Evolutionary conservation across 2,329 filamentous ascomycete species (phyloP), one percentile per base, ranked within the genome.

Genomic region (Penicillium brevicompactum): DNA sequence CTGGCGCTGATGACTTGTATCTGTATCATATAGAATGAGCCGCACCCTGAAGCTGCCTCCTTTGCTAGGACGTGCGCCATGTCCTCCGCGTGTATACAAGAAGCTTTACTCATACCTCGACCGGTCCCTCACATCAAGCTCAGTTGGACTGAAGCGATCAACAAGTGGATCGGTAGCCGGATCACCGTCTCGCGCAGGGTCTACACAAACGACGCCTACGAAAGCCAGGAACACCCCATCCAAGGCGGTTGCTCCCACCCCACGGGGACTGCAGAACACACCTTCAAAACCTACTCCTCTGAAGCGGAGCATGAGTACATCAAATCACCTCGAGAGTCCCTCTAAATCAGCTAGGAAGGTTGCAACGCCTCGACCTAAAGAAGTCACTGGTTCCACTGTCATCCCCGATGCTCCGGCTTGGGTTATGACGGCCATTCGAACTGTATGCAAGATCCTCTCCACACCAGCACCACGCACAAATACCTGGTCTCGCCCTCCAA

Each of bases 61-160:
- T 1, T 87, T 92, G 55, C 84, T 89, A 59, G 84, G 88, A 2
- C 83, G 86, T 4, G 90, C 92, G 2, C 92, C 92, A 4, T 88
- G 91, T 50, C 87, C 87, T 45, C 91, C 91, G 1, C 84, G 86
- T 52, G 82, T 91, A 49, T 97, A 97, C 78, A 90, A 89, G 67
- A 90, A 91, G 55, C 80, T 97, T 37, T 94, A 92, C 71, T 79
- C 79, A 31, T 92, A 93, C 70, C 84, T 97, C 56, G 88, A 93
- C 63, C 85, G 84, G 52, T 87, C 87, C 40, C 79, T 97, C 5
- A 57, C 65, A 10, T 57, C 68, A 46, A 67, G 78, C 34, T 67
- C 70, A 7, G 58, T 64, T 16, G 67, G 61, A 4, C 59, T 71
- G n/a, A 75, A 72, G 53, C 72, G 69, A 34, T 70, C 75, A 54